Evolutionary conservation across 208 protist genomes (phyloP), one percentile per base, ranked within the genome.

Genomic region (Trypanosomatidae sp.): DNA sequence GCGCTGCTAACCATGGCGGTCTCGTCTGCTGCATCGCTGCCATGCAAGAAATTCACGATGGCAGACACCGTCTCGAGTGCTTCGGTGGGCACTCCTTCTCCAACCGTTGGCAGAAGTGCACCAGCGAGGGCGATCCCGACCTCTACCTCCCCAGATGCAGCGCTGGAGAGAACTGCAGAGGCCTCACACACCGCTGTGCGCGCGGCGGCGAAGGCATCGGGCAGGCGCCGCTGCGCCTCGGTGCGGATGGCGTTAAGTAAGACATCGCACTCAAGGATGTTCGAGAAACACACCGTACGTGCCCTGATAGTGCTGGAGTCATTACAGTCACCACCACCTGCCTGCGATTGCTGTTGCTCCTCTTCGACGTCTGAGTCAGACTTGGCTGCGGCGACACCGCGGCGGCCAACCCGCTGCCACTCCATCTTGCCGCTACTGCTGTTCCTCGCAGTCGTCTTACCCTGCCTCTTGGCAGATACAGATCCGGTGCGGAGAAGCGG

Each of bases 11-110:
- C 53, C 59, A n/a, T 62, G 69, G 10, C 15, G 53, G 2, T 25
- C 33, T 65, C 30, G 17, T n/a, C 15, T 62, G 28, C 58, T 30
- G 49, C 50, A 49, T 52, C 41, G 12, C 58, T 12, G 17, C 76
- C 69, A 36, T 81, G 81, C 19, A 89, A 22, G 52, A 92, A 82
- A 55, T 53, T 33, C 33, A 72, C 17, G 22, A 59, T 28, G 15
- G 69, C 41, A 28, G 75, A 69, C 8, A 74, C 55, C 6, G 55
- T 66, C 3, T 66, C 47, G 46, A 79, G 59, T 3, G 69, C 75
- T 3, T 25, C 53, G 19, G 58, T 59, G 10, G 13, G 60, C 80
- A 36, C 28, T 44, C 52, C 62, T 33, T 30, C 28, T 46, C 33
- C 66, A 28, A 72, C 19, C 4, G 59, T 52, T 28, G 66, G 75